Conservation (phyloP, 768 basidiomycete genomes). For the Suillus occidentalis region DNA sequence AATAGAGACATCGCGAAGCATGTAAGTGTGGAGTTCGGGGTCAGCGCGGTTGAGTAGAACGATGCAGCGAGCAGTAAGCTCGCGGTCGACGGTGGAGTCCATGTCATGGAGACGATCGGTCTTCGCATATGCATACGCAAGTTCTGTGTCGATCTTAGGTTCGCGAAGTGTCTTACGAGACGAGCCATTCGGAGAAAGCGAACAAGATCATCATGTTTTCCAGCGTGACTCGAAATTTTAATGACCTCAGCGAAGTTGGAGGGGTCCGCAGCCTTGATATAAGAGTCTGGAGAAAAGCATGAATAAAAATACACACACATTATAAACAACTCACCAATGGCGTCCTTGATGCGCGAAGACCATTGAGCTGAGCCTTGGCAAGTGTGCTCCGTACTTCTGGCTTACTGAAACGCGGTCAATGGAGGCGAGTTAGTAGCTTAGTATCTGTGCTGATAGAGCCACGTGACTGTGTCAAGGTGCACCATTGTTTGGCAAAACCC, state of each 20-base stretch:
- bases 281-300: constrained; percentile 64
- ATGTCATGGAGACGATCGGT: constrained; percentile 97
- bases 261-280: constrained; percentile 96
- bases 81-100: constrained; percentile 97
- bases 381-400: constrained; percentile 97
- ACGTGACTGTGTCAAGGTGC: no score
- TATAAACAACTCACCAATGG: constrained; percentile 68
- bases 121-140: constrained; percentile 98
- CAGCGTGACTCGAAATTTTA: constrained; percentile 93
- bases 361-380: constrained; percentile 98
- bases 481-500: no score
- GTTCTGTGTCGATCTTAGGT: constrained; percentile 96
- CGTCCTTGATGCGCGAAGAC: constrained; percentile 96
- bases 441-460: no score
- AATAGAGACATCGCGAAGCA: constrained; percentile 98
- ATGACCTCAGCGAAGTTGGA: constrained; percentile 93
- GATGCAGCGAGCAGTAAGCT: constrained; percentile 96
- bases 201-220: constrained; percentile 90
- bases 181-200: constrained; percentile 98
- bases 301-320: background rate
- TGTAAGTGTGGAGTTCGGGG: constrained; percentile 86
- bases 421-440: no score
- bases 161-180: constrained; percentile 95
- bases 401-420: constrained; percentile 91
- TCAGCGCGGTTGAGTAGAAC: constrained; percentile 97